These are phyloP conservation scores for Nevesoporus exiguus DNA, from an alignment of 768 basidiomycete genomes.

Conservation along the genomic window DNA sequence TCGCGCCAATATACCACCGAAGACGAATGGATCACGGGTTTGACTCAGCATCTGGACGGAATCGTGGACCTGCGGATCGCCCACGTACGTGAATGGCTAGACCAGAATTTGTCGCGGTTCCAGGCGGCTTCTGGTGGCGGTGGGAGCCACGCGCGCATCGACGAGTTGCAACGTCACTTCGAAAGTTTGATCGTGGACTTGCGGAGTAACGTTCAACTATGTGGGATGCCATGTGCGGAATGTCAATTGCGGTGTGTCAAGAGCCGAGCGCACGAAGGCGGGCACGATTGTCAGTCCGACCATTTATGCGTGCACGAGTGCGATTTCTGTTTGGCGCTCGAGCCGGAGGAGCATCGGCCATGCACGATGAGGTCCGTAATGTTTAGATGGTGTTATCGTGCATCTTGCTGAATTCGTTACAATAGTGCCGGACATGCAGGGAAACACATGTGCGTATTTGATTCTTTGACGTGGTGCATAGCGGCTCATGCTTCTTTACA, in stretches of 20 bases:
- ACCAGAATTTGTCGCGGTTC: slow-evolving; percentile 47
- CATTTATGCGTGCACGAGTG: slow-evolving; percentile 47
- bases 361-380: slow-evolving; percentile 49
- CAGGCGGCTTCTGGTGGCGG: slow-evolving; percentile 15
- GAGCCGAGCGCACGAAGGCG: slow-evolving; percentile 41
- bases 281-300: slow-evolving; percentile 49
- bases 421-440: slow-evolving; percentile 57
- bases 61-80: slow-evolving; percentile 42
- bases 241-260: slow-evolving; percentile 52
- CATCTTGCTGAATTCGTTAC: not conserved
- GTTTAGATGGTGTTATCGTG: not conserved
- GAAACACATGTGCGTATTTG: slow-evolving; percentile 45
- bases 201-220: slow-evolving; percentile 44
- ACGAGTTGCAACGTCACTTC: slow-evolving; percentile 42
- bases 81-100: slow-evolving; percentile 52
- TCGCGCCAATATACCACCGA: slow-evolving; percentile 21
- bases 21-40: slow-evolving; percentile 37
- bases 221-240: slow-evolving; percentile 42
- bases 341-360: slow-evolving; percentile 29
- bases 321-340: slow-evolving; percentile 33
- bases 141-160: slow-evolving; percentile 39
- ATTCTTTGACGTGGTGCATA: fast-evolving
- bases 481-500: slow-evolving; percentile 19
- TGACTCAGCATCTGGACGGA: slow-evolving; percentile 37
- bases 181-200: slow-evolving; percentile 44